Base-by-base conservation (phyloP, 352 stramenopile species). In the Blastocystis sp. region DNA sequence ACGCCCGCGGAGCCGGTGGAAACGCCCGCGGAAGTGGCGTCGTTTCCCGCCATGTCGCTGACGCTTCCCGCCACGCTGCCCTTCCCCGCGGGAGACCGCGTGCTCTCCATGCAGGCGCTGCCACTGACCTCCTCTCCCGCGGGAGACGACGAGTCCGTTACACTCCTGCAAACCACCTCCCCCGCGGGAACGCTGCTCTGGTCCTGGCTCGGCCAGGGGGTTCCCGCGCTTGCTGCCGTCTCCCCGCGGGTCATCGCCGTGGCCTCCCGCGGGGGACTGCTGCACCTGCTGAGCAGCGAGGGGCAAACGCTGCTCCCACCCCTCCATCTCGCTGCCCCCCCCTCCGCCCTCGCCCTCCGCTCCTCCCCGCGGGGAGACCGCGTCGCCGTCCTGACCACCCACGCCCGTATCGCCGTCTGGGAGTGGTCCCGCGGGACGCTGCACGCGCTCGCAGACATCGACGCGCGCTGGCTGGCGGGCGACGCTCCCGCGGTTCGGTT, bases 161-260 rank as follows among this genome's bases (percentile, higher is more conserved):
- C 69, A 1, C 36, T 81, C 1, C 24, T 81, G 2, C 69, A 81
- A 21, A n/a, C 69, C 18, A 63, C 27, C 1, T 8, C 8, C 21
- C 18, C 29, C 4, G 18, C 48, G 16, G 48, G 48, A 6, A 81
- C 9, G 3, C 21, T 46, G 6, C 46, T 32, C 1, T 81, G 69
- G 69, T 81, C 69, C 9, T 81, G 69, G 69, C 7, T 81, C 16
- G 69, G 69, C 2, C 46, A 81, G 40, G 69, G 69, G 14, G 6
- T 7, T 18, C 42, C 56, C 11, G 69, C 27, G 4, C n/a, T 61
- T 1, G 51, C 36, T 1, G 24, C 8, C 9, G 9, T 27, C 9
- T 63, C 69, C 16, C 6, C 48, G 0, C 44, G 42, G 4, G 24
- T 48, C 34, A 44, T 81, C 21, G 27, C 63, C 1, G n/a, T 34